Conservation (phyloP, 129 eudicot genomes). For the carrot (Daucus carota) region DH1_v3.0 NC_030383.2:57115501-57116000, state of each 20-base stretch:
- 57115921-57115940: constrained; percentile 51
- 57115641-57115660: not conserved
- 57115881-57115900: constrained; percentile 25
- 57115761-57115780: constrained; percentile 58
- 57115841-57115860: constrained; percentile 47
- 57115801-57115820: constrained; percentile 28
- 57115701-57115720: constrained; percentile 6
- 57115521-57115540: not conserved
- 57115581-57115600: not conserved
- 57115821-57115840: constrained; percentile 52
- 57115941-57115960: constrained; percentile 8
- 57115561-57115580: not conserved
- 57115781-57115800: constrained; percentile 35
- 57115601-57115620: not conserved
- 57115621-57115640: not conserved
- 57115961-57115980: constrained; percentile 16
- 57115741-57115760: constrained; percentile 55
- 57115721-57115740: constrained; percentile 44
- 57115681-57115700: not conserved
- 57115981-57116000: constrained; percentile 49
- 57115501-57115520: not conserved
- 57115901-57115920: constrained; percentile 33
- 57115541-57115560: not conserved
- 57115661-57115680: not conserved
- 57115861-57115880: constrained; percentile 49